Evolutionary conservation across 768 basidiomycete species (phyloP), one percentile per base, ranked within the genome.

Genomic region (Suillus decipiens): DNA sequence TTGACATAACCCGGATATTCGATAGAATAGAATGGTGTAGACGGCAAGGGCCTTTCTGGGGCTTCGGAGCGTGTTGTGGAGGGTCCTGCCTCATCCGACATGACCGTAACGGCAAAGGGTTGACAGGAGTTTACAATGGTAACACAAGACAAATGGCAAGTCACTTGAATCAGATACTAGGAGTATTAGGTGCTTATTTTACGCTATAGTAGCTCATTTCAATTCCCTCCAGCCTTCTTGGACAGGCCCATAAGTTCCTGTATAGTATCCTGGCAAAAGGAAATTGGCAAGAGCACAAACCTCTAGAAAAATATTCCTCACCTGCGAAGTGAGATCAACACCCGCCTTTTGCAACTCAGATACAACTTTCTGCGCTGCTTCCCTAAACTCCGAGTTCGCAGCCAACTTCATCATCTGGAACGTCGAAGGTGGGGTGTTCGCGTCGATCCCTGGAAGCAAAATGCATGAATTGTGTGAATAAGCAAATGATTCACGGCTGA

Each of bases 1-100:
- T 81, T 76, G 60, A 97, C 88, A 67, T 93, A 93, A 64, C 95
- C 95, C 8, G 95, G 95, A 77, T 95, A 96, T 74, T 97, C 95
- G 64, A 96, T 80, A 5, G 93, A 89, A 71, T 90, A 90, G 72
- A 88, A 90, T 36, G 85, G 79, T 6, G 80, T 78, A 39, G 82
- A 78, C 24, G 88, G 85, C 2, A 93, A 77, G 2, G 82, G 77
- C 22, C 59, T 74, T 43, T 79, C 75, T 17, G 74, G 76, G 0
- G 82, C 82, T 42, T 71, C 66, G n/a, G 64, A 56, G 11, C 69
- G 63, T 3, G 65, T 41, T 2, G 64, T 48, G 34, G 66, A 56
- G 5, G 61, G 36, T 61, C 34, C 50, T 66, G 66, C 39, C n/a
- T 57, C 50, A n/a, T 63, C 41, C 24, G 60, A 66, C 58, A 43